These are phyloP conservation scores for Fonsecaea multimorphosa DNA, from an alignment of 2,329 filamentous ascomycete genomes.

Conservation along the genomic window DNA sequence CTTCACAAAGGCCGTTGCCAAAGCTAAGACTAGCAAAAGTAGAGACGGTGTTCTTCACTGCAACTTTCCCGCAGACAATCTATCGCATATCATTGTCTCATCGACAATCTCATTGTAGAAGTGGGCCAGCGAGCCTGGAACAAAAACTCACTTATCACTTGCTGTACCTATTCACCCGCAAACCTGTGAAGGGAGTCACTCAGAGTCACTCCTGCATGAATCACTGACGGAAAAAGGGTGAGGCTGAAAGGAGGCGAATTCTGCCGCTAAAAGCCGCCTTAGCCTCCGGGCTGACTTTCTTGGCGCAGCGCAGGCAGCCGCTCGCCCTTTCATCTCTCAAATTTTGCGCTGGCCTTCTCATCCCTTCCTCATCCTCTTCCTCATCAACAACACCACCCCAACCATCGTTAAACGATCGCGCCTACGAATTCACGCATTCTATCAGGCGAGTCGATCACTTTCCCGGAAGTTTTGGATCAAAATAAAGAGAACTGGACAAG, in stretches of 20 bases:
- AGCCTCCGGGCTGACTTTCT: background rate
- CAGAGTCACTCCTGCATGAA: background rate
- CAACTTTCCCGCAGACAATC: background rate
- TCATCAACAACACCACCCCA: slow-evolving; percentile 29
- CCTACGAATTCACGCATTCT: slow-evolving; percentile 27
- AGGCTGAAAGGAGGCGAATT: slow-evolving; percentile 1
- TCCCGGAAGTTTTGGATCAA: slow-evolving; percentile 34
- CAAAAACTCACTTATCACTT: background rate
- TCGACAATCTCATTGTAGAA: background rate
- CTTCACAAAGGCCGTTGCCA: background rate
- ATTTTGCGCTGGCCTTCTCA: slow-evolving; percentile 25
- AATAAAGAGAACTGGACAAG: slow-evolving; percentile 32
- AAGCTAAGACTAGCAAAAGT: background rate
- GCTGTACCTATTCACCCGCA: background rate
- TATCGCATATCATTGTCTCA: background rate
- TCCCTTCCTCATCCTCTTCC: slow-evolving; percentile 29
- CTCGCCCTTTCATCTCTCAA: slow-evolving; percentile 20
- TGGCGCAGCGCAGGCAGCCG: slow-evolving; percentile 9
- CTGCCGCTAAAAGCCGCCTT: background rate
- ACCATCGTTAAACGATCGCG: slow-evolving; percentile 37
- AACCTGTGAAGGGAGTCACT: background rate
- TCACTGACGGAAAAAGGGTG: background rate
- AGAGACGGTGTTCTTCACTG: background rate
- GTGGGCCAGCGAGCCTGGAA: background rate
- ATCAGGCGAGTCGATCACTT: slow-evolving; percentile 33